These are phyloP conservation scores for Venturia oleaginea DNA, from an alignment of 2,329 filamentous ascomycete species.

Conservation along the genomic window DNA sequence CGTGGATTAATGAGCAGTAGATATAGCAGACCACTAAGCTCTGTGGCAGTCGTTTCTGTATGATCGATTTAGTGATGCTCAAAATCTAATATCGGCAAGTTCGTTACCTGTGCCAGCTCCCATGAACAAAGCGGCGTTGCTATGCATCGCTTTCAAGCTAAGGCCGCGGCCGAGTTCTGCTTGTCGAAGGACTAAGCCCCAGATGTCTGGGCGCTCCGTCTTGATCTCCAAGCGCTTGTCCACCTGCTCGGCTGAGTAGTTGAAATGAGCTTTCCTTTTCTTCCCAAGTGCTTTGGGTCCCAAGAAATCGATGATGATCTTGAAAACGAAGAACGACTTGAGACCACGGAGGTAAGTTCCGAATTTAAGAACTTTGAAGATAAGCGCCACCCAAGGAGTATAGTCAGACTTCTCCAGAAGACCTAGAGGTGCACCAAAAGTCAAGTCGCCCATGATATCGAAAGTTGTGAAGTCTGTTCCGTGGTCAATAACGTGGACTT, in stretches of 20 bases:
- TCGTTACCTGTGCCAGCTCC: conserved; percentile 26
- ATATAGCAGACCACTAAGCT: conserved; percentile 31
- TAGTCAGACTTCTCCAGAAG: not conserved
- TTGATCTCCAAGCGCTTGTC: conserved; percentile 20
- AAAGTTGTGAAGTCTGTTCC: conserved; percentile 14
- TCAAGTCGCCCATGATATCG: conserved; percentile 14
- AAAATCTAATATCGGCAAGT: not conserved
- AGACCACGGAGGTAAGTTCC: not conserved
- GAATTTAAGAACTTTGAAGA: not conserved
- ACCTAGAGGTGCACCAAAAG: conserved; percentile 15
- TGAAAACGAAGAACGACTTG: not conserved
- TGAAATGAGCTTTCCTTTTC: not conserved
- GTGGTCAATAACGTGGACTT: not conserved
- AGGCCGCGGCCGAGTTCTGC: conserved; percentile 22
- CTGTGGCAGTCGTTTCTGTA: conserved; percentile 36
- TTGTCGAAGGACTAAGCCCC: conserved; percentile 29
- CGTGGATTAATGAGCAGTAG: conserved; percentile 25
- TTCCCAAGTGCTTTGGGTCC: not conserved
- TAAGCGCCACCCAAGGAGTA: not conserved
- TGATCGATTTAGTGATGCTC: not conserved
- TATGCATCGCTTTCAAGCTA: conserved; percentile 29
- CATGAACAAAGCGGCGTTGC: conserved; percentile 31
- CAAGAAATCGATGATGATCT: not conserved
- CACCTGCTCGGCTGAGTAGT: conserved; percentile 22
- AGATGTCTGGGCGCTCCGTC: conserved; percentile 30